Percentiles rank a stretch among this genome's conserved stretches.
Conservation (phyloP, 306 rosid genomes). For the Biancaea sappan region DNA sequence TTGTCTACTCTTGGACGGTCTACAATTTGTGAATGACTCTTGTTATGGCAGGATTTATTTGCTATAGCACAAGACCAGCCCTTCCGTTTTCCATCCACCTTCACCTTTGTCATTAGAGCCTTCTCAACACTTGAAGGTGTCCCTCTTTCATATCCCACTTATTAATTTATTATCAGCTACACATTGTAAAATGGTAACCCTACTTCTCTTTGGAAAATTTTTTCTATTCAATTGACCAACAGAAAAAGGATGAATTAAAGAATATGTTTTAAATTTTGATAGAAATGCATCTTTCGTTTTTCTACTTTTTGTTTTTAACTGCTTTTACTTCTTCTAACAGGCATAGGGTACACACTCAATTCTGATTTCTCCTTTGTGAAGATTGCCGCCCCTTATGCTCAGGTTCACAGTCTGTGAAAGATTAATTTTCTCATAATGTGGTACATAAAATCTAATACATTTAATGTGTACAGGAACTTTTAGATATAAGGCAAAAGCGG, state of each 20-base stretch:
- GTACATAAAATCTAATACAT: constrained; percentile 24
- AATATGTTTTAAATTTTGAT: not conserved
- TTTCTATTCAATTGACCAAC: not conserved
- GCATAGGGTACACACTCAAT: constrained; percentile 82
- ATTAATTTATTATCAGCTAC: too few relatives aligned
- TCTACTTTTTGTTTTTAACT: not conserved
- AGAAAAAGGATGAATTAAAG: not conserved
- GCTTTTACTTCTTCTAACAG: constrained; percentile 41
- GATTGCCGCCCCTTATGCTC: constrained; percentile 97
- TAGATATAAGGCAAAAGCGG: constrained; percentile 74
- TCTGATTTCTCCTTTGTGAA: constrained; percentile 87
- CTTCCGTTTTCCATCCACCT: constrained; percentile 87
- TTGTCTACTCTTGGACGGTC: not conserved
- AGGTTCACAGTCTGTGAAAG: constrained; percentile 49
- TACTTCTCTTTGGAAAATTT: not conserved
- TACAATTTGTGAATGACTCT: constrained; percentile 18
- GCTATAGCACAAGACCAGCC: constrained; percentile 92
- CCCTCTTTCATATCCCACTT: too few relatives aligned
- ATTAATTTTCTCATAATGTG: not conserved
- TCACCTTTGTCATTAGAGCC: constrained; percentile 85
- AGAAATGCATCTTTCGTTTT: too few relatives aligned
- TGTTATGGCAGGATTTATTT: constrained; percentile 71
- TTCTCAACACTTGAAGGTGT: constrained; percentile 94
- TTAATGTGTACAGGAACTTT: constrained; percentile 66
- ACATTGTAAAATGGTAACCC: too few relatives aligned